Percentiles rank a stretch among this genome's conserved stretches.
These are phyloP conservation scores for Dunaliella salina DNA, from an alignment of 163 green algal genomes.

Conservation along the genomic window DNA sequence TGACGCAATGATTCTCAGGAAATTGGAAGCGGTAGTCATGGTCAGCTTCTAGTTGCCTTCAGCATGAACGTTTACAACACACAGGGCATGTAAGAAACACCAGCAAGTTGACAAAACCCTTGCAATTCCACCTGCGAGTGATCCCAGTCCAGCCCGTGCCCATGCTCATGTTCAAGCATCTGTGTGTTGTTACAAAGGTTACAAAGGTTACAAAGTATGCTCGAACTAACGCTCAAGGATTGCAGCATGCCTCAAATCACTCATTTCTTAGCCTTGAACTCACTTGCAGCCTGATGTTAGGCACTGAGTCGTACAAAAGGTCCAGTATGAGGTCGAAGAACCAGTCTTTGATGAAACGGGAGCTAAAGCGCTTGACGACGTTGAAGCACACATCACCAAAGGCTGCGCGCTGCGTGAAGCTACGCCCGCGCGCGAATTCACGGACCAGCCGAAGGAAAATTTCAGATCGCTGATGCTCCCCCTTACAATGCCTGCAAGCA, in stretches of 20 bases:
- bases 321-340: slow-evolving; percentile 54
- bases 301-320: slow-evolving; percentile 61
- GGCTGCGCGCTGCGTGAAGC: slow-evolving; percentile 41
- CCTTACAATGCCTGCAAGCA: slow-evolving; percentile 10
- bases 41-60: no score
- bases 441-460: slow-evolving; percentile 53
- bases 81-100: no score
- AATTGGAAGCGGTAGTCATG: no score
- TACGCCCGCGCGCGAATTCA: slow-evolving; percentile 53
- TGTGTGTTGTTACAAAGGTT: no score
- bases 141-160: no score
- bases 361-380: slow-evolving; percentile 52
- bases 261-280: not conserved
- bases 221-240: not conserved
- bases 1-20: no score
- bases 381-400: slow-evolving; percentile 53
- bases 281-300: slow-evolving; percentile 58
- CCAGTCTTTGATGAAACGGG: slow-evolving; percentile 57
- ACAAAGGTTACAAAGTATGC: no score
- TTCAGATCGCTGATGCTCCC: slow-evolving; percentile 49
- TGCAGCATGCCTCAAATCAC: not conserved
- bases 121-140: no score
- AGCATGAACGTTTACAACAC: no score
- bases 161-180: no score
- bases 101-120: no score